phyloP scores from a whole-genome alignment of 306 rosid species.

The Pterocarpus santalinus region DNA sequence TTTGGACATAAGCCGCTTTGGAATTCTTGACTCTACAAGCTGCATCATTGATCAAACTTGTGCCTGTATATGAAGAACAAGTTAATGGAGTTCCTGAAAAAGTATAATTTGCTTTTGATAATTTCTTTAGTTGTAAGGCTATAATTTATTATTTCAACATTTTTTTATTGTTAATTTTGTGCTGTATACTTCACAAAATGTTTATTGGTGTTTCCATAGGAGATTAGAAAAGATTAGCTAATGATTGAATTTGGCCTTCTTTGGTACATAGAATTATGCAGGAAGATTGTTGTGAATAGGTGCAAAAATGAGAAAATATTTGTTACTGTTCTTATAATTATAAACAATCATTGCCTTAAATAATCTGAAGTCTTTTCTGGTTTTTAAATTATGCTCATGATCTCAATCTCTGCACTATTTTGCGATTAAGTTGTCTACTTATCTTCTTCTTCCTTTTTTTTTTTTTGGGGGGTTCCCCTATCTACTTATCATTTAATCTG shows the following conservation, averaged over 20 bases:
- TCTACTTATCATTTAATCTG: background rate
- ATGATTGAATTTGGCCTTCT: slow-evolving; percentile 30
- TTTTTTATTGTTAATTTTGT: slow-evolving; percentile 28
- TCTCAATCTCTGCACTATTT: slow-evolving; percentile 1
- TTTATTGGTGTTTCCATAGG: background rate
- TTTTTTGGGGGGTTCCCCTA: too few species aligned
- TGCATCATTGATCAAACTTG: slow-evolving; percentile 15
- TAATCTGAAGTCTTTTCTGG: slow-evolving; percentile 13
- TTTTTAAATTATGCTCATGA: background rate
- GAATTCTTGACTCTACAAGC: slow-evolving; percentile 41
- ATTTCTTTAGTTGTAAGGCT: slow-evolving; percentile 21
- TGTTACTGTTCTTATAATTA: background rate
- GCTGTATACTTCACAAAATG: slow-evolving; percentile 8
- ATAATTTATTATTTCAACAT: background rate
- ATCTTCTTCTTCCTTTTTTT: background rate
- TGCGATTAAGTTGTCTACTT: slow-evolving; percentile 5
- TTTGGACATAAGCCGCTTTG: slow-evolving; percentile 19
- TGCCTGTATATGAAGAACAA: slow-evolving; percentile 34
- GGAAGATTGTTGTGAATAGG: slow-evolving; percentile 19
- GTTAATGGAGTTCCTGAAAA: slow-evolving; percentile 28
- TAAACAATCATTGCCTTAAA: slow-evolving; percentile 20
- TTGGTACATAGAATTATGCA: background rate
- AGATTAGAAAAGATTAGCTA: slow-evolving; percentile 31
- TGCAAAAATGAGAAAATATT: background rate
- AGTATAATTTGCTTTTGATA: slow-evolving; percentile 32